Evolutionary conservation across 257 asterid species (phyloP).

Genomic region (Penstemon newberryi): DNA sequence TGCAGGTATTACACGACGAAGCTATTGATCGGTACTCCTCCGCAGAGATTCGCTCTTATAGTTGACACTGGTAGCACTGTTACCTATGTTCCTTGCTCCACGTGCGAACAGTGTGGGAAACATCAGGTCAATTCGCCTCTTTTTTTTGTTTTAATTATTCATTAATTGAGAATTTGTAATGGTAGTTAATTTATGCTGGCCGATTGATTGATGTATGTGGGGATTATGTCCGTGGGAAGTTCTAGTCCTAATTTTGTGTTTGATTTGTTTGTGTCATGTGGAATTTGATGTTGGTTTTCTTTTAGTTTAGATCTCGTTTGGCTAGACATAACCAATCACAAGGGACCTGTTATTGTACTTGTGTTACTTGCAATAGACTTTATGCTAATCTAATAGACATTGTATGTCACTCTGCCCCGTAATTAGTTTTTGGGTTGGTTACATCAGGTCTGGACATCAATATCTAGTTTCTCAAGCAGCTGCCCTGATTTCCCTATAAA

Average conservation of each 20-base stretch:
- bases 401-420: too few relatives aligned
- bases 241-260: background rate
- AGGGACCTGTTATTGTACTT: too few relatives aligned
- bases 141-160: background rate
- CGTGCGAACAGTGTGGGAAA: constrained; percentile 86
- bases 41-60: constrained; percentile 85
- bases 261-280: background rate
- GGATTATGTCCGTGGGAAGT: too few relatives aligned
- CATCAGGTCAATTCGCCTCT: constrained; percentile 59
- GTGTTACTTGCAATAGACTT: too few relatives aligned
- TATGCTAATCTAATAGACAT: too few relatives aligned
- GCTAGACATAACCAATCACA: too few relatives aligned
- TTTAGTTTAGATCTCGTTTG: too few relatives aligned
- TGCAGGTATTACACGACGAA: constrained; percentile 92
- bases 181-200: background rate
- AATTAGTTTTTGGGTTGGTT: too few relatives aligned
- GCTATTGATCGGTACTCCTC: constrained; percentile 93
- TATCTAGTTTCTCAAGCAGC: too few relatives aligned
- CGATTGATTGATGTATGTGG: too few relatives aligned
- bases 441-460: too few relatives aligned
- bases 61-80: constrained; percentile 99
- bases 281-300: background rate
- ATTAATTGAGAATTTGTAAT: background rate
- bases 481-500: too few relatives aligned
- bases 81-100: constrained; percentile 90